Base-by-base conservation (phyloP, 1,284 basidiomycete species). In the Cystobasidium pallidum region DNA sequence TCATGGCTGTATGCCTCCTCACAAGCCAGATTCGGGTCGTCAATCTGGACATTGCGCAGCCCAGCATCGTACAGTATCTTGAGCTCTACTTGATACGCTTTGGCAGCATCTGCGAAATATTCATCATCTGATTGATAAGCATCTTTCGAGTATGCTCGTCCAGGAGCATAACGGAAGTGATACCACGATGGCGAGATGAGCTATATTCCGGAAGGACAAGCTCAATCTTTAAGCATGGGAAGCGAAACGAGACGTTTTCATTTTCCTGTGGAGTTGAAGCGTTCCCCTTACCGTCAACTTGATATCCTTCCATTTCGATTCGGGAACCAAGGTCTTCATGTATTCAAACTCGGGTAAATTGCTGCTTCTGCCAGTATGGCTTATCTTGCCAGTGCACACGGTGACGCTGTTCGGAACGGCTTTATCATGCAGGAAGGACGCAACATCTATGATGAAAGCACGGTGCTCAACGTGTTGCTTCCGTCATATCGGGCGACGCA, bases 41-140 rank as follows among this genome's bases (percentile, higher is more conserved):
- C 90, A 71, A 91, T 84, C 80, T 92, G 89, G 66, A 90, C 70
- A 75, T 82, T 81, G 83, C 90, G 84, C 80, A 89, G 91, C 11
- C 91, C 91, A 0, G 86, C 84, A 0, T 85, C 83, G 80, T 91
- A 91, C 0, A 92, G 84, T 34, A 88, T 87, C 54, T 85, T 82
- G 67, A 92, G 85, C 80, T 92, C 91, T 70, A 84, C 85, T 68
- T 86, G 85, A 80, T 90, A 92, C 0, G 88, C 89, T 24, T 83
- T 78, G 1, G 86, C 88, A 49, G 91, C 82, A 79, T 91, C 90
- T 64, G 85, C 84, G 78, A 90, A 91, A 81, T 88, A 91, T 71
- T 88, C 88, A 84, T 87, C 85, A 75, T 89, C 87, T 76, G 83
- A 85, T 39, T 83, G 82, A 80, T 90, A 90, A 2, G 88, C 85